These are phyloP conservation scores for Alternaria ethzedia DNA, from an alignment of 2,329 filamentous ascomycete genomes.

Conservation along the genomic window DNA sequence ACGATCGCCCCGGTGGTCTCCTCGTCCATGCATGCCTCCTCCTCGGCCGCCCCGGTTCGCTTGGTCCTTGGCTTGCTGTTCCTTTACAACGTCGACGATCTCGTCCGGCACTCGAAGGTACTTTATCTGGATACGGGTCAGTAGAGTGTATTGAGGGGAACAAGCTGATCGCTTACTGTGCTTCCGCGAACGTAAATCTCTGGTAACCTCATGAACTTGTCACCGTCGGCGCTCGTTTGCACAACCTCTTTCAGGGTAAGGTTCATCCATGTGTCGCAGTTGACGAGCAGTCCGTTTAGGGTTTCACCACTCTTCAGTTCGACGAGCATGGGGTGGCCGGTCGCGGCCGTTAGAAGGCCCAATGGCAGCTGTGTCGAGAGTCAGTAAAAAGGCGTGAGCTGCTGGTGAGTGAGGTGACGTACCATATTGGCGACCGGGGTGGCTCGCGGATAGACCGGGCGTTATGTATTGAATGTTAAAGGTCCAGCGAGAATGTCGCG, in stretches of 20 bases:
- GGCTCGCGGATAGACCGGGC: neutral
- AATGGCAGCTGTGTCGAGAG: conserved; percentile 61
- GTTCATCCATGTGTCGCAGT: conserved; percentile 99
- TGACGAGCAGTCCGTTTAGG: conserved; percentile 92
- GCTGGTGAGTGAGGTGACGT: conserved; percentile 14
- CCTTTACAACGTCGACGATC: conserved; percentile 92
- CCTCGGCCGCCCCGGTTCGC: conserved; percentile 68
- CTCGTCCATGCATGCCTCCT: conserved; percentile 65
- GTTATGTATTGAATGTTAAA: too few species aligned
- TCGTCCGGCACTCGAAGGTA: conserved; percentile 96
- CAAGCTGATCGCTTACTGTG: conserved; percentile 69
- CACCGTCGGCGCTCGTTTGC: conserved; percentile 92
- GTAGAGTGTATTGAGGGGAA: neutral
- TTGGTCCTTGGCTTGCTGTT: conserved; percentile 80
- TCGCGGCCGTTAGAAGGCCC: conserved; percentile 90
- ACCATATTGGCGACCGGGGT: conserved; percentile 28
- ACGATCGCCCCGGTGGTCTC: conserved; percentile 60
- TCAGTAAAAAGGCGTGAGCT: conserved; percentile 13
- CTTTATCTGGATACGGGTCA: conserved; percentile 75
- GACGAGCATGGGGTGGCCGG: conserved; percentile 97
- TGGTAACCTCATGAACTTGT: conserved; percentile 88
- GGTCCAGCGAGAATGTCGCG: neutral
- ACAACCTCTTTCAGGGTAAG: conserved; percentile 96
- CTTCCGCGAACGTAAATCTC: conserved; percentile 98
- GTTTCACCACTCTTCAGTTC: conserved; percentile 98